Conservation (phyloP, 148 eudicot genomes). For the Rheum nobile region DNA sequence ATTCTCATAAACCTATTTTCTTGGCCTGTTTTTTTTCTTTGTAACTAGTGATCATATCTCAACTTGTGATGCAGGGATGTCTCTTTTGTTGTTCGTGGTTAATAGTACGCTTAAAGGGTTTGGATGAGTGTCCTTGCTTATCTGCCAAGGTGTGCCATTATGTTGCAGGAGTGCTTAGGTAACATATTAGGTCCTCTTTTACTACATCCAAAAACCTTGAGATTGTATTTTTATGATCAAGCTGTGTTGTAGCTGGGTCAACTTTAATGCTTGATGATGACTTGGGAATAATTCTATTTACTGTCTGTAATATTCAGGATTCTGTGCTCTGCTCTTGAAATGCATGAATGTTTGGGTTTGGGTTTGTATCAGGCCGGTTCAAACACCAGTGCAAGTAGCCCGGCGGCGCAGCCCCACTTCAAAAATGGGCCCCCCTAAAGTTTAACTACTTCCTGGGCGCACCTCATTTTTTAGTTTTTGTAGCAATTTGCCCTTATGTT, state of each 20-base stretch:
- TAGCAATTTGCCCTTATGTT: too few relatives aligned
- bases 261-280: background rate
- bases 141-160: background rate
- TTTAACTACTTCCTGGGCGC: too few relatives aligned
- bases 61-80: background rate
- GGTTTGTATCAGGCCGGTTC: background rate
- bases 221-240: slow-evolving; percentile 4
- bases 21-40: background rate
- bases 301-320: slow-evolving; percentile 1
- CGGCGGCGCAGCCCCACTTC: too few relatives aligned
- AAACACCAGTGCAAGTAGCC: too few relatives aligned
- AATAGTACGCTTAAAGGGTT: background rate
- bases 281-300: background rate
- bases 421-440: too few relatives aligned
- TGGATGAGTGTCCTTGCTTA: background rate
- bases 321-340: background rate
- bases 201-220: background rate
- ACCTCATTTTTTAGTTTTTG: too few relatives aligned
- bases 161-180: background rate
- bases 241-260: background rate
- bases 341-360: background rate
- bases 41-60: background rate
- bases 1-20: background rate
- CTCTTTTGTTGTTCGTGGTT: background rate
- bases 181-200: background rate